These are phyloP conservation scores for Psilocybe azurescens DNA, from an alignment of 768 basidiomycete species.

Conservation along the genomic window DNA sequence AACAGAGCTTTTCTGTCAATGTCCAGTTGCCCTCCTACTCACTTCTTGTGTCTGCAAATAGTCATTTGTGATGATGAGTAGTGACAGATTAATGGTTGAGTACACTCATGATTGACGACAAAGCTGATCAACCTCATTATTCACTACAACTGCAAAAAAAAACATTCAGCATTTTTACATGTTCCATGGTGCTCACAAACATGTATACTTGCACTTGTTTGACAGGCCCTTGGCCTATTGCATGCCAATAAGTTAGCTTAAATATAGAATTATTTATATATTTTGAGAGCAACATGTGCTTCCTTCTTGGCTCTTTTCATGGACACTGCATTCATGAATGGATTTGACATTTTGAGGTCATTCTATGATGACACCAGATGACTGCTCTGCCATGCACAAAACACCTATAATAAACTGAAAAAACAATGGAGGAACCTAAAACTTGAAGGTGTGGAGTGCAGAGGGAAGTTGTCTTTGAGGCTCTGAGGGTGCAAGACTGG, in stretches of 20 bases:
- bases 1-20: constrained; percentile 67
- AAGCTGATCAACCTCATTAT: constrained; percentile 67
- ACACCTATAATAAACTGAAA: too few species aligned
- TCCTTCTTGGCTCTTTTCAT: constrained; percentile 68
- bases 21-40: constrained; percentile 28
- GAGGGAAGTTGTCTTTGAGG: too few species aligned
- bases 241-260: not conserved
- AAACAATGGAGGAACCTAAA: too few species aligned
- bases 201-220: constrained; percentile 71
- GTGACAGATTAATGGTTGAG: constrained; percentile 40
- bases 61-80: constrained; percentile 38
- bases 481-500: too few species aligned
- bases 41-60: constrained; percentile 23
- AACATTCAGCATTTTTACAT: constrained; percentile 13
- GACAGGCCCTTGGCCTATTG: constrained; percentile 47
- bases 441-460: too few species aligned
- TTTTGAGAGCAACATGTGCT: constrained; percentile 29
- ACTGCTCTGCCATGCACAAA: too few species aligned
- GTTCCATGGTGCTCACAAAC: constrained; percentile 13
- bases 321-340: constrained; percentile 50
- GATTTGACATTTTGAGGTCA: constrained; percentile 55
- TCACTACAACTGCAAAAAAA: constrained; percentile 23
- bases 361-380: not conserved
- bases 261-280: not conserved
- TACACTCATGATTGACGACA: constrained; percentile 63